Evolutionary conservation across 129 eudicot species (phyloP), one percentile per base, ranked within the genome.

Genomic region (Flaveria robusta): DNA sequence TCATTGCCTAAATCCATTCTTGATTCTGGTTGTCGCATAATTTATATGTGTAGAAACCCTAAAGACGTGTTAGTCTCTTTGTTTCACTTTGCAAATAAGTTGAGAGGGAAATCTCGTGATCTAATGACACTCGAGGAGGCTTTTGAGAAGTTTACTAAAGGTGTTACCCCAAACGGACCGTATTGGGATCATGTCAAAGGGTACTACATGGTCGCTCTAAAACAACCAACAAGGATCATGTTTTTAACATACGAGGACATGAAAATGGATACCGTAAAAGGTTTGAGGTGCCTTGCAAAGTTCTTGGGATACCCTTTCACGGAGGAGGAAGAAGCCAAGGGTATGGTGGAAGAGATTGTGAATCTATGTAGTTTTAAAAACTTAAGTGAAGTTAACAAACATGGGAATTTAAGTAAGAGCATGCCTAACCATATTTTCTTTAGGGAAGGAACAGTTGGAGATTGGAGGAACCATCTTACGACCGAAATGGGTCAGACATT

Each of bases 1-100:
- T 75, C 74, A 2, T 74, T 90, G 26, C 86, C 91, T 0, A 29
- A 46, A 13, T 79, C 93, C 1, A 41, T 88, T 43, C 67, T 47
- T 19, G 63, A 29, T 49, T 84, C 79, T 0, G 76, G 72, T 15
- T 79, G 86, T 62, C 77, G 71, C 5, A 10, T 90, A 26, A 83
- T 88, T 10, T 85, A 87, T 29, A 18, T 85, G 43, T 81, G 86
- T 43, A 56, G 96, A 50, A 81, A 90, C 24, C 88, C 96, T 1
- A 87, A 89, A 79, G 92, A 89, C 50, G 75, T 84, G 14, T 26
- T 89, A 0, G 78, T 83, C 43, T 89, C 96, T 2, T 66, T 55
- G 59, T 87, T 86, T 72, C 88, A 87, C 20, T 89, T 87, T 65
- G 68, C 72, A 49, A 74, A 81, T 70, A 83, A 72, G 71, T 51